Base-by-base conservation (phyloP, 805 yeast genomes). In the Pichia nanzhaoensis region DNA sequence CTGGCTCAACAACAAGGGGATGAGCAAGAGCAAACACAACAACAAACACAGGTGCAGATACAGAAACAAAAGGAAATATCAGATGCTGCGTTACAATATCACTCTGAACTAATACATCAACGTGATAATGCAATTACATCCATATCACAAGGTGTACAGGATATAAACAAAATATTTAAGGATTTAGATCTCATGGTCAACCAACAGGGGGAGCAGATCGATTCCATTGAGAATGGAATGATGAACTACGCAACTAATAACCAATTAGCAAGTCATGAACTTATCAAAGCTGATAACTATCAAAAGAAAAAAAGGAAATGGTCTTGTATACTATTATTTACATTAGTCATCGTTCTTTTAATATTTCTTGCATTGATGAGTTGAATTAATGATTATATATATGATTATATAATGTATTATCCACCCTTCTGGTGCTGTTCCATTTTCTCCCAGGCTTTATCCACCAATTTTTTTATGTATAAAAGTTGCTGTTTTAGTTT, bases 201-300 rank as follows among this genome's bases (percentile, higher is more conserved):
- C 42, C 90, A 87, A 61, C 97, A 90, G 60, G 96, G 95, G 5
- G 80, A 76, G 27, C 89, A 85, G 53, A 73, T 90, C 16, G 95
- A 88, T 57, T 78, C 89, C 0, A 78, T 90, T 16, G 96, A 88
- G 58, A 87, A 82, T 50, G 88, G 88, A 62, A 70, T 90, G 37
- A 65, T 80, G 21, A 77, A 74, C 38, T 68, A 83, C 48, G 77
- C 81, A 5, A 73, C 68, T 19, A 82, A 85, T 55, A 75, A 86
- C 5, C 82, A 80, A 45, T 73, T 73, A 44, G 95, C 96, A 0
- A 73, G 78, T 27, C 73, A 75, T 18, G 95, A 89, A 57, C 69
- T 90, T 40, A 63, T 61, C 9, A 80, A 78, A 55, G 96, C 96
- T 5, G 79, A 88, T 51, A 78, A 79, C 41, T 81, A 84, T 54